Evolutionary conservation across 352 stramenopile genomes (phyloP).

Genomic region (Globisporangium splendens): DNA sequence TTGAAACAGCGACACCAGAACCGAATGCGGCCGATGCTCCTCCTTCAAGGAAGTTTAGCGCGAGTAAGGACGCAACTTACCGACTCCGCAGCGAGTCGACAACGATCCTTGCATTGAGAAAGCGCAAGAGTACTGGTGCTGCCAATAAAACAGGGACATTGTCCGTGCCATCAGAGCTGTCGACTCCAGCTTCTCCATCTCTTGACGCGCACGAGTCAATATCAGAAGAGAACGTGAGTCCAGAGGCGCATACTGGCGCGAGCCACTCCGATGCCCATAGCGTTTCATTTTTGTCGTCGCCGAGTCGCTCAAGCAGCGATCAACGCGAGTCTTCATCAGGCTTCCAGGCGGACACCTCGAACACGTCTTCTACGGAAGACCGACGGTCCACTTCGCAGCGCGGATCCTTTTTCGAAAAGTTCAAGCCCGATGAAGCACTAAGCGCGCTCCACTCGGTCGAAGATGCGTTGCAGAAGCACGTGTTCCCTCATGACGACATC

Average conservation of each 20-base stretch:
- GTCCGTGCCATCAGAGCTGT: neutral
- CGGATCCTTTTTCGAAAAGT: constrained; percentile 46
- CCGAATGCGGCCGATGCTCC: neutral
- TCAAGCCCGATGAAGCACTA: constrained; percentile 53
- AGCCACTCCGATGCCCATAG: neutral
- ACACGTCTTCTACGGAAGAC: constrained; percentile 31
- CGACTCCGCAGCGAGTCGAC: constrained; percentile 36
- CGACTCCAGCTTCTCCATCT: neutral
- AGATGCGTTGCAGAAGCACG: constrained; percentile 45
- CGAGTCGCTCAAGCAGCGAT: constrained; percentile 7
- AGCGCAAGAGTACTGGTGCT: constrained; percentile 5
- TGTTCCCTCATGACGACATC: constrained; percentile 32
- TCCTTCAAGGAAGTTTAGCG: constrained; percentile 16
- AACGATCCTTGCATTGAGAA: constrained; percentile 17
- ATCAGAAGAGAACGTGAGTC: neutral
- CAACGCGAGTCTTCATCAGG: constrained; percentile 14
- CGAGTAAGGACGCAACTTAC: constrained; percentile 21
- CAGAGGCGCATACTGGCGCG: neutral
- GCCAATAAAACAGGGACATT: constrained; percentile 3
- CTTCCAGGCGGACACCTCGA: constrained; percentile 11
- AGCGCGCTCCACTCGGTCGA: constrained; percentile 61
- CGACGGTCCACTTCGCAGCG: constrained; percentile 38
- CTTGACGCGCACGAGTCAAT: too few relatives aligned
- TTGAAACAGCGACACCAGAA: constrained; percentile 22
- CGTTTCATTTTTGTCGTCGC: constrained; percentile 8